Evolutionary conservation across 23 red algal genomes (phyloP), one percentile per base, ranked within the genome.

Genomic region (Gracilaria gracilis): DNA sequence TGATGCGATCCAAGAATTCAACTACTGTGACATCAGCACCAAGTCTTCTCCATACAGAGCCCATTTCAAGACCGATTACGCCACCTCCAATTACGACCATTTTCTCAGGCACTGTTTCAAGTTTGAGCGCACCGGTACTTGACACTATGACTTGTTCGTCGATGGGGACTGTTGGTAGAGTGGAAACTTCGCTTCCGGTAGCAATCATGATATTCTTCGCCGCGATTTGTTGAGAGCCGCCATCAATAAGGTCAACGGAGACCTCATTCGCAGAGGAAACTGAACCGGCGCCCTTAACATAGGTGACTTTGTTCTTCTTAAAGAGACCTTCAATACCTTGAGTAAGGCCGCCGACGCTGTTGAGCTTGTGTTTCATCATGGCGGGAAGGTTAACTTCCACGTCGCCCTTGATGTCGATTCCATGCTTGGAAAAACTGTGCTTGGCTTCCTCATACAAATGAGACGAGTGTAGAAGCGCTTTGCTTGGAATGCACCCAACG

Each of bases 21-120:
- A 99, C 87, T 4, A 99, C 97, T 34, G 97, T 99, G 36, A 99
- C 97, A 33, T 99, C 80, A 49, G 94, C 24, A 24, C 97, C 97
- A 23, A 99, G 91, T 49, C 97, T 84, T 34, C 97, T 74, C 97
- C 97, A 99, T 25, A 99, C 97, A 17, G 97, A 99, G 66, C 97
- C 97, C 94, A 99, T 94, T 67, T 99, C 97, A 29, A 99, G 77
- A n/a, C 97, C 97, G 70, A 99, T 99, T 73, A 94, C 91, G 24
- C 97, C 97, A 38, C 94, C 97, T 34, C 97, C 97, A 69, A 99
- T 96, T 21, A 99, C 97, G 20, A 93, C 71, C 97, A 99, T 99
- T 73, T 91, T 94, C 84, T 94, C 79, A 33, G 97, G 97, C 7
- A 99, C 87, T 25, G 85, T 35, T 21, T 76, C 48, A 39, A 99